Evolutionary conservation across 2,329 filamentous ascomycete species (phyloP), one percentile per base, ranked within the genome.

Genomic region (Massarina eburnea): DNA sequence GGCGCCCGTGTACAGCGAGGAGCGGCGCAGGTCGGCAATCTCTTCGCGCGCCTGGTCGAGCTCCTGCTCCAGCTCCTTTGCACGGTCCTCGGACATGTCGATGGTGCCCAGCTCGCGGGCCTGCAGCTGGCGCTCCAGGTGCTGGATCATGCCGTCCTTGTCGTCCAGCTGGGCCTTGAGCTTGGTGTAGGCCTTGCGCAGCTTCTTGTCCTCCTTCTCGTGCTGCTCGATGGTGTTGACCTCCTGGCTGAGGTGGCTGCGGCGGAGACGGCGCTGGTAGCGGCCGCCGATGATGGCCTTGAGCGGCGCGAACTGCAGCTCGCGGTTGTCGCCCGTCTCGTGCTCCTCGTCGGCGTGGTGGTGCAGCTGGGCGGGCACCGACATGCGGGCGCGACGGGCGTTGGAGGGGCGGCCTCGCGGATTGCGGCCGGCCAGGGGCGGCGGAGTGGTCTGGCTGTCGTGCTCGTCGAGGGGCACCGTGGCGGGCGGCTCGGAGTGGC

Each of bases 171-270:
- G 66, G 22, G 59, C 53, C 34, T 61, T 66, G 3, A 74, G 58
- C 26, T 41, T 18, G 2, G 37, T 12, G n/a, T 71, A 54, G 49
- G 66, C 64, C 26, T 59, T 52, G 17, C 47, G 45, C 12, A 50
- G 43, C 59, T 65, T 70, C 49, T 58, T 62, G 45, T 70, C 66
- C 39, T 68, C 56, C 55, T 64, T 67, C 51, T 66, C 58, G 49
- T 71, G 62, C 38, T 68, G 61, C 19, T 71, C 66, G 39, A 71
- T 64, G 22, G 58, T 57, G 44, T 68, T 72, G 39, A 73, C 64
- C 54, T 72, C 68, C 46, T 74, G 69, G 54, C 70, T 71, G 6
- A 71, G 61, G 40, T 70, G 69, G 56, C 59, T 71, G 22, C 68
- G 71, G 40, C 68, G 68, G 15, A 73, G 67, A 30, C 71, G 69